Base-by-base conservation (phyloP, 202 grass and related monocot species). In the Eragrostis tef region DNA sequence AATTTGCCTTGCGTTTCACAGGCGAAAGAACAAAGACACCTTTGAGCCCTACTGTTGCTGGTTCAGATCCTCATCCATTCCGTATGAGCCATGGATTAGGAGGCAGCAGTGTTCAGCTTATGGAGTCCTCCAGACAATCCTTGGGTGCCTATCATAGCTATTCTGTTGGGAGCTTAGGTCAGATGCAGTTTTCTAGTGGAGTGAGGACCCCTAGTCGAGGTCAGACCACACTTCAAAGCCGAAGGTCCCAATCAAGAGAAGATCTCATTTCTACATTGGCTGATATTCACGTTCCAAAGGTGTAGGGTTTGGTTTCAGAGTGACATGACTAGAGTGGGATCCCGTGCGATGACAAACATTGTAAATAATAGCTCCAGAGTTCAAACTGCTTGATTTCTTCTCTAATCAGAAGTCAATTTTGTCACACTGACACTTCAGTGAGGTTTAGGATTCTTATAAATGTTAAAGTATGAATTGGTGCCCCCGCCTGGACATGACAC, bases 221-320 rank as follows among this genome's bases (percentile, higher is more conserved):
- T 66, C 90, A 93, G 87, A 88, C 96, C 19, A 98, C 92, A 71
- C 96, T 98, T 59, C 88, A 89, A 80, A 98, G 96, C 74, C 82
- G 96, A 39, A 91, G 96, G 77, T 95, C 96, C 8, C 92, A 91
- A 68, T 98, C 96, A 27, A 92, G 96, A 90, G 92, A 98, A 88
- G 96, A 98, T 86, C 92, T 98, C 68, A 95, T 12, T 47, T 86
- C 87, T 79, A 88, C 92, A 14, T 64, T 98, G 46, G 88, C 87
- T 17, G 96, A 98, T 74, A 54, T 87, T 84, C 91, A 97, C 71
- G 53, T 90, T 81, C 79, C 84, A 67, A 98, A 98, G 89, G 87
- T 90, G 82, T 95, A 88, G 83, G 78, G 29, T 76, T 80, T 84
- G 83, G 64, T 82, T 77, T 39, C 45, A 67, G 72, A 72, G 79